A percentile compares a stretch with the other conserved stretches of the same genome.
Evolutionary conservation across 352 stramenopile genomes (phyloP).

Genomic region (Pythium sp.): DNA sequence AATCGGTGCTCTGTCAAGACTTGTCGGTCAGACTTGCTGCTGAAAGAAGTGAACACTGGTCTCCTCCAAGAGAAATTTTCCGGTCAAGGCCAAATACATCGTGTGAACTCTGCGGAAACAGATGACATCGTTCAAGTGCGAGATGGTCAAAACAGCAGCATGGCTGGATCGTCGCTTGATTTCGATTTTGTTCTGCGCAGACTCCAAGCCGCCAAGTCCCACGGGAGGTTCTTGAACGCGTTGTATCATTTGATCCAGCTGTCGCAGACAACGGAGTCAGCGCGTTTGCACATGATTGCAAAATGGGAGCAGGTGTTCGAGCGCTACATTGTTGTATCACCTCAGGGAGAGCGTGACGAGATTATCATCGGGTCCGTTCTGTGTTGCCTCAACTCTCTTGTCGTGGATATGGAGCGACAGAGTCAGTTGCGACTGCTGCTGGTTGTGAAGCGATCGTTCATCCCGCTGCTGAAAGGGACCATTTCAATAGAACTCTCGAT

Average conservation of each 20-base stretch:
- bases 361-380: conserved; percentile 50
- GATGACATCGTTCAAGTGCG: background rate
- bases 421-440: conserved; percentile 46
- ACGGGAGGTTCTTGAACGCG: conserved; percentile 59
- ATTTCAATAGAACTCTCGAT: conserved; percentile 27
- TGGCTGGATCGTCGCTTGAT: conserved; percentile 14
- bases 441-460: conserved; percentile 46
- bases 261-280: conserved; percentile 22
- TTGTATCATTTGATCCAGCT: conserved; percentile 54
- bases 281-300: conserved; percentile 24
- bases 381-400: conserved; percentile 29
- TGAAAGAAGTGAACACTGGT: conserved; percentile 2
- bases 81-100: background rate
- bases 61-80: background rate
- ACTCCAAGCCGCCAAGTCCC: conserved; percentile 43
- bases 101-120: background rate
- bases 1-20: conserved; percentile 27
- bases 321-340: conserved; percentile 35
- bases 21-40: conserved; percentile 18
- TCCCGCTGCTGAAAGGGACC: conserved; percentile 43
- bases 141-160: background rate
- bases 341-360: conserved; percentile 52
- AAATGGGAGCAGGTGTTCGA: conserved; percentile 50
- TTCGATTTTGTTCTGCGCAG: conserved; percentile 27
- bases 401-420: conserved; percentile 31